Evolutionary conservation across 2,329 filamentous ascomycete species (phyloP), one percentile per base, ranked within the genome.

Genomic region (Pseudogymnoascus sp.): DNA sequence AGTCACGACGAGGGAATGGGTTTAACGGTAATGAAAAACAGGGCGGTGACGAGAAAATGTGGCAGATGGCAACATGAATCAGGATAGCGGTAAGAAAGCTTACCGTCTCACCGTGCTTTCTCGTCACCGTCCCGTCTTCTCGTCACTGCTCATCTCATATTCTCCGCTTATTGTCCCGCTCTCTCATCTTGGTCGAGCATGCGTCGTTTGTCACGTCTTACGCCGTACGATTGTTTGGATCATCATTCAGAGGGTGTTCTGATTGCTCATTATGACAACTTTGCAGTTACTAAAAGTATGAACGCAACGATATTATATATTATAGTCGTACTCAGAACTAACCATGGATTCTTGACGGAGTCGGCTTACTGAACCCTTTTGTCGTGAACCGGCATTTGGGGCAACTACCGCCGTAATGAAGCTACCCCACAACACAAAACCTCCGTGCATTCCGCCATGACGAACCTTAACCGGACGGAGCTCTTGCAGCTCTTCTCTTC

Each of bases 381-480:
- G 14, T 28, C 45, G 23, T 51, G 23, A 4, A 28, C 13, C 45
- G 13, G 45, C 23, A 51, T 28, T 10, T 16, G 45, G 8, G 45
- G n/a, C n/a, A n/a, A 8, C n/a, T 28, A 11, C 23, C 19, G n/a
- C 48, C 25, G 48, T 23, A 57, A 19, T 34, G 51, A 34, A 57
- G 28, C 51, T 34, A 57, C 51, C 51, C 51, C 51, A 57, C 51
- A 57, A 14, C 14, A 57, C 16, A 34, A 34, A 57, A 57, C 51
- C 51, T 7, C 28, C 51, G 51, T 57, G 51, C 28, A 21, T 21
- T 34, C 51, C 28, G 51, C 10, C 51, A 34, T 57, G 51, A 57
- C 51, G n/a, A 57, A 57, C 51, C 51, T 57, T 57, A 57, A 57
- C 51, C n/a, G 5, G 51, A 57, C 51, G 48, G 2, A 54, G 48